phyloP scores from a whole-genome alignment of 345 rosid species.

The Camelina neglecta region DNA sequence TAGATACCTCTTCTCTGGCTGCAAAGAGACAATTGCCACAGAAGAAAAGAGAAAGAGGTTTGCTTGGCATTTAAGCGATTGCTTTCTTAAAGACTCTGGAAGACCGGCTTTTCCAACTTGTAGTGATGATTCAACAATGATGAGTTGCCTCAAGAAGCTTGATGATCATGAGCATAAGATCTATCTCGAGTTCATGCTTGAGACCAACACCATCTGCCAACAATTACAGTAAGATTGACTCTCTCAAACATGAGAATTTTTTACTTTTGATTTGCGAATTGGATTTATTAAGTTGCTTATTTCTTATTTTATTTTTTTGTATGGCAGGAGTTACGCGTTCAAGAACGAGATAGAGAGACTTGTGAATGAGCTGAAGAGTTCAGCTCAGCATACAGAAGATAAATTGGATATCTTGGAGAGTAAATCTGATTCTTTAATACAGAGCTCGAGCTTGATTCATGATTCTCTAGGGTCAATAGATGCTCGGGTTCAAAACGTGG shows the following conservation, averaged over 20 bases:
- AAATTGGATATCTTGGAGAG: conserved; percentile 55
- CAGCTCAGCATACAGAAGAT: conserved; percentile 64
- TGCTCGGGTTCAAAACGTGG: conserved; percentile 55
- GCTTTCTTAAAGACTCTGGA: conserved; percentile 76
- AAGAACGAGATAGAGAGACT: conserved; percentile 76
- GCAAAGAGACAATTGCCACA: conserved; percentile 61
- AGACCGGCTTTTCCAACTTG: conserved; percentile 62
- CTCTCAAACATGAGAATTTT: background rate
- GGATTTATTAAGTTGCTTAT: background rate
- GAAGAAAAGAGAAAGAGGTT: conserved; percentile 77
- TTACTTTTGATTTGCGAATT: background rate
- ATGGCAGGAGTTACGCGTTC: conserved; percentile 65
- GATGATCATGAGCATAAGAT: conserved; percentile 59
- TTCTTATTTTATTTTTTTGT: background rate
- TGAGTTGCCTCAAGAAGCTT: conserved; percentile 59
- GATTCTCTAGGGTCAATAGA: conserved; percentile 62
- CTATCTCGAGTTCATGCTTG: conserved; percentile 71
- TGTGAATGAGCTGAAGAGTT: conserved; percentile 67
- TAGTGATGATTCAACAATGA: conserved; percentile 53
- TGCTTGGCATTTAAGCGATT: conserved; percentile 85
- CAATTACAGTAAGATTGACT: conserved; percentile 62
- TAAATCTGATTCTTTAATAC: conserved; percentile 53
- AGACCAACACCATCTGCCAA: conserved; percentile 82
- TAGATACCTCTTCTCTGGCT: conserved; percentile 62
- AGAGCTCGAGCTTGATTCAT: conserved; percentile 57